Evolutionary conservation across 1,284 basidiomycete genomes (phyloP), one percentile per base, ranked within the genome.

Genomic region (Rhodotorula sp.): DNA sequence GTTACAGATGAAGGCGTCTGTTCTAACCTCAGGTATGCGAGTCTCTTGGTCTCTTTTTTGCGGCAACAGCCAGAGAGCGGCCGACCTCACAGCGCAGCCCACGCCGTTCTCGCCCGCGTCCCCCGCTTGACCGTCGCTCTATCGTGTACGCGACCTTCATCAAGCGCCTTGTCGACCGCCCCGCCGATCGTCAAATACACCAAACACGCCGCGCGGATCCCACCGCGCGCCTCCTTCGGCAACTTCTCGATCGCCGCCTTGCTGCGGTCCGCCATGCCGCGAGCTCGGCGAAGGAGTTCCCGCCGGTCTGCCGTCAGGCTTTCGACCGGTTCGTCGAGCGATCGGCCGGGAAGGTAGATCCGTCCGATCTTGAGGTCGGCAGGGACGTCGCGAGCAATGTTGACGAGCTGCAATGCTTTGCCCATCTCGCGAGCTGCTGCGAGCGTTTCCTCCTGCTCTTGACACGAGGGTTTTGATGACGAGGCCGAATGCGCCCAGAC

Each of bases 391-490:
- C 81, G 70, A 0, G 82, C 80, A 63, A 84, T 80, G 67, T 83
- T 82, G 69, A 83, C 80, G 38, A 83, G 77, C 66, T 83, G 82
- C 28, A 83, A 74, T 12, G 83, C 82, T 45, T 80, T 73, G 5
- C 83, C 83, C 81, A 83, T 83, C 68, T 80, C 75, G 16, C 82
- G 73, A 3, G 81, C 80, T 12, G 75, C 74, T 3, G 56, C 50
- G 28, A 80, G 64, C 10, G 75, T 71, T 48, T 66, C 49, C 34
- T 49, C 57, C n/a, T 62, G 54, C 45, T 73, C 64, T 4, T 64
- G 38, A 3, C 50, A 26, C 15, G 62, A 60, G 3, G 50, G 38
- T 1, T n/a, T 12, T 7, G 59, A 57, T 14, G 47, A 47, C 28
- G 55, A 34, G 60, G 70, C 49, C 64, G 63, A 58, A 69, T 77